Conservation (phyloP, 2,329 filamentous ascomycete species). For the Nakataea oryzae region DNA sequence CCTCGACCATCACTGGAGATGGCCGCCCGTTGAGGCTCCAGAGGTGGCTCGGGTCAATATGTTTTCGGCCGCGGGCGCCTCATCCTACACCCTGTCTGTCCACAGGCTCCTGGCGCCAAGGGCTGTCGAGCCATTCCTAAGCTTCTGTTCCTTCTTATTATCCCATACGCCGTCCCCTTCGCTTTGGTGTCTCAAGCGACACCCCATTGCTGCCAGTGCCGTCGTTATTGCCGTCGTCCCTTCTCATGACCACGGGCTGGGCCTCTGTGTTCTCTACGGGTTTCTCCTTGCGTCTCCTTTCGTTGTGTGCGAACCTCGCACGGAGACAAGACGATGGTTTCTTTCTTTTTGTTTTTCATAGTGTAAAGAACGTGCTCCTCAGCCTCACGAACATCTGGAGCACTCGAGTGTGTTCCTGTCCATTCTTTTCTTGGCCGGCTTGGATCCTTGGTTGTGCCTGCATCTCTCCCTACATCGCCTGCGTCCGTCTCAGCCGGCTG, state of each 20-base stretch:
- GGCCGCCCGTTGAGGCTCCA: not conserved
- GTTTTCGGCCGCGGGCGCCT: not conserved
- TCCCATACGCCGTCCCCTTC: not conserved
- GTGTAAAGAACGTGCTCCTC: not conserved
- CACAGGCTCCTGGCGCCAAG: no score
- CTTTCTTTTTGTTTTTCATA: not conserved
- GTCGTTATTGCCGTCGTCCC: not conserved
- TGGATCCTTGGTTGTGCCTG: not conserved
- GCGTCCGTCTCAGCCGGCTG: not conserved
- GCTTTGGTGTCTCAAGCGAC: not conserved
- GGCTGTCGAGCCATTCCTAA: not conserved
- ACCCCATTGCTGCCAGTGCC: not conserved
- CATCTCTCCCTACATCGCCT: not conserved
- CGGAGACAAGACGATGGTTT: not conserved
- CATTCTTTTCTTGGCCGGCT: not conserved
- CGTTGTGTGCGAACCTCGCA: not conserved
- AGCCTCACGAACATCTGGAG: not conserved
- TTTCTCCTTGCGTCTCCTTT: not conserved
- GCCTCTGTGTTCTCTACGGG: not conserved
- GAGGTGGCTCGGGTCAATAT: not conserved
- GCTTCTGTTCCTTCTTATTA: no score
- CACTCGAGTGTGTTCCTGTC: not conserved
- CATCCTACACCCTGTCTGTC: not conserved
- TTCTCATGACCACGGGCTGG: not conserved
- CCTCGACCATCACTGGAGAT: not conserved